These are phyloP conservation scores for Musa acuminata DNA, from an alignment of 176 grass and related monocot species.

Conservation along the genomic window DNA sequence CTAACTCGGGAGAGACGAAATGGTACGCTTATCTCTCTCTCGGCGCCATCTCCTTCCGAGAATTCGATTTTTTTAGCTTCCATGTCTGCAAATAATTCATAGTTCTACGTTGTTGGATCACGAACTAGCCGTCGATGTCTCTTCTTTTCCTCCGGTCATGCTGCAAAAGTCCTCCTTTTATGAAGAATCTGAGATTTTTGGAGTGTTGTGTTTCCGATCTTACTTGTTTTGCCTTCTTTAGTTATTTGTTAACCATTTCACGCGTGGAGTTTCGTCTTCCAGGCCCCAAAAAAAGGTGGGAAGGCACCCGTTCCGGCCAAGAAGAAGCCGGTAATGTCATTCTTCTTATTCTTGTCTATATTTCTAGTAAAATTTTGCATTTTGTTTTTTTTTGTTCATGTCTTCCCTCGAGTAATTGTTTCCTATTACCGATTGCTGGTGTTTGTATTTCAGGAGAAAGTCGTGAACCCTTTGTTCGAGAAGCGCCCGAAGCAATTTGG, in stretches of 20 bases:
- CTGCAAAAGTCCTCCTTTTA: no score
- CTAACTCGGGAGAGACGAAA: background rate
- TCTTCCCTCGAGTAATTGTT: background rate
- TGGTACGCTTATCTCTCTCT: background rate
- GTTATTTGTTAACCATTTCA: no score
- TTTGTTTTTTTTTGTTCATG: background rate
- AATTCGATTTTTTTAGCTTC: background rate
- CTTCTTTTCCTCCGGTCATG: background rate
- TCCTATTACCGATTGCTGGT: background rate
- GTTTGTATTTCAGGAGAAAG: slow-evolving; percentile 27
- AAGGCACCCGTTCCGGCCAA: slow-evolving; percentile 16
- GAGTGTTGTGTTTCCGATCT: background rate
- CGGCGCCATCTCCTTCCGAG: no score
- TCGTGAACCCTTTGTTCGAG: no score
- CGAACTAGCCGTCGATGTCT: background rate
- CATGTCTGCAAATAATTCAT: background rate
- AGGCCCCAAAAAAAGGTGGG: slow-evolving; percentile 30
- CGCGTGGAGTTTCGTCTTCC: background rate
- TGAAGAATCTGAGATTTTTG: no score
- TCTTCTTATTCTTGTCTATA: background rate
- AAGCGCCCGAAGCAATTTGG: no score
- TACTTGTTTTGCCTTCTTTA: background rate
- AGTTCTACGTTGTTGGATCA: no score
- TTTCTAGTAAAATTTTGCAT: no score
- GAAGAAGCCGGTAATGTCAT: slow-evolving; percentile 20